Evolutionary conservation across 1,284 basidiomycete genomes (phyloP).

Genomic region (Trametes polyzona): DNA sequence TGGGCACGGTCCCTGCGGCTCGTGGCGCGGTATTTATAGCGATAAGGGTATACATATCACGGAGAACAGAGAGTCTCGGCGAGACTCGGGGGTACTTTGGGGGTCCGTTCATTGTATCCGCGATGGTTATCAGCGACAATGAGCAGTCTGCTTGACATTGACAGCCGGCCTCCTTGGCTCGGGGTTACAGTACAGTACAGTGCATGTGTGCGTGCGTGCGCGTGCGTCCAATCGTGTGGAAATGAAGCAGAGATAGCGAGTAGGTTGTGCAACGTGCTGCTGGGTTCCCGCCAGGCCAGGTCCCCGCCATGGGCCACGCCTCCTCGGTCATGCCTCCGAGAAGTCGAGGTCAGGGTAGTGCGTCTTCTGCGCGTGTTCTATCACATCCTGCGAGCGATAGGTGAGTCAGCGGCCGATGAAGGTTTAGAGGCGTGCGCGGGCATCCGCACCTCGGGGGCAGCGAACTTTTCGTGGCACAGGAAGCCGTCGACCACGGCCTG

Average conservation of each 20-base stretch:
- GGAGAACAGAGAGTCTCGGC: no score
- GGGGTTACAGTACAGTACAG: no score
- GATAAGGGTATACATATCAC: no score
- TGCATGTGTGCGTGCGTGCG: no score
- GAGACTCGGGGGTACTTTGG: not conserved
- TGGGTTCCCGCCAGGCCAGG: not conserved
- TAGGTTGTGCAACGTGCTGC: conserved; percentile 8
- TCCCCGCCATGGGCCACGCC: not conserved
- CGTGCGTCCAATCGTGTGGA: no score
- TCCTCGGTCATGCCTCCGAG: not conserved
- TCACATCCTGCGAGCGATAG: conserved; percentile 7
- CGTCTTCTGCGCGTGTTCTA: conserved; percentile 7
- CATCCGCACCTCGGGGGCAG: conserved; percentile 9
- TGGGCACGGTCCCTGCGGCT: not conserved
- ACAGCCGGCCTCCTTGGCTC: not conserved
- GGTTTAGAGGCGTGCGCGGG: no score
- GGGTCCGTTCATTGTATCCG: not conserved
- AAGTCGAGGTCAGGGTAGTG: conserved; percentile 8
- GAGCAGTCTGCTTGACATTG: not conserved
- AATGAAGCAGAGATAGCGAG: conserved; percentile 3
- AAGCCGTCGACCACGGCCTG: conserved; percentile 3
- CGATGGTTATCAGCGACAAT: not conserved
- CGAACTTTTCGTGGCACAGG: conserved; percentile 16
- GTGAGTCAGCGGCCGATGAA: not conserved
- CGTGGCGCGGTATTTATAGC: conserved; percentile 1